Evolutionary conservation across 1,284 basidiomycete genomes (phyloP), one percentile per base, ranked within the genome.

Genomic region (Sporisorium sorghi): DNA sequence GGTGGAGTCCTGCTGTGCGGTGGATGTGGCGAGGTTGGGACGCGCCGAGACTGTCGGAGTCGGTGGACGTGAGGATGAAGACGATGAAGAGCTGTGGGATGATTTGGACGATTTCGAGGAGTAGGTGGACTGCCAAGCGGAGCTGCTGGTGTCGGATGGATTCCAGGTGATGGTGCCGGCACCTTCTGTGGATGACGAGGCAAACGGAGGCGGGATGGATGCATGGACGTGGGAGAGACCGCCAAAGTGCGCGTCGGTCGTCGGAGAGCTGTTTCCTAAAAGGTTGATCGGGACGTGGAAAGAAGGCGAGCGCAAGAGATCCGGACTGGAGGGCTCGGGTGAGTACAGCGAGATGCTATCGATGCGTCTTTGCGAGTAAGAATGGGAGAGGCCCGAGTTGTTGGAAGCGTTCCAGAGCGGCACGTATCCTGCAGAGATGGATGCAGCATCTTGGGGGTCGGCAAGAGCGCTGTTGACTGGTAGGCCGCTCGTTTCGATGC

Each of bases 41-140:
- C 72, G 62, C 28, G 59, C 51, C 2, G 72, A 63, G 23, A 62
- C 47, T 5, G 66, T 58, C 3, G 71, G 65, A 8, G 64, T 60
- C 0, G 58, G 58, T n/a, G 64, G 55, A 4, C 58, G 56, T 3
- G 70, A 73, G 5, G 72, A 70, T 1, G 62, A 62, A 15, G 62
- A 71, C 1, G 65, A 62, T 2, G 66, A 66, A 15, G 62, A 66
- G 48, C 49, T 54, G 28, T 67, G 61, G 1, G 72, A 66, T 7
- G 60, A 65, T 3, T 40, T 26, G 11, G 72, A 68, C 5, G 65
- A 63, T 14, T 49, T 43, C 19, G 59, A 64, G 1, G 65, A 65
- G 6, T 60, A 57, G 44, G 26, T 47, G 0, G 71, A 69, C 24
- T 53, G 58, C 48, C 59, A 44, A 15, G 60, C 23, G 10, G 61